Evolutionary conservation across 2,329 filamentous ascomycete genomes (phyloP), one percentile per base, ranked within the genome.

Genomic region (Oidium heveae): DNA sequence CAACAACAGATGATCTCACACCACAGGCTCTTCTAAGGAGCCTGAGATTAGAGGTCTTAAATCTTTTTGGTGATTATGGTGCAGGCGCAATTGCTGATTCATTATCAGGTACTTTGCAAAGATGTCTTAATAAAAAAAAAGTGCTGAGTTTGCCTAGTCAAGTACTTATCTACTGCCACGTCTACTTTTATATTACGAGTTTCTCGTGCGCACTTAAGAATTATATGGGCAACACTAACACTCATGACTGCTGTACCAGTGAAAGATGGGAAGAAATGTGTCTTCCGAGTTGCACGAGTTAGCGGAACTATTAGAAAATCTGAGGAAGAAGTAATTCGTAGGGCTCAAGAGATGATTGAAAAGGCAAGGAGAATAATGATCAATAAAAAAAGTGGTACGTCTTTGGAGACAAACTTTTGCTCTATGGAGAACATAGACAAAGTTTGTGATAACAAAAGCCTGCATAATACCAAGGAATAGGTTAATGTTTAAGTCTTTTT

Each of bases 281-380:
- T 89, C 1, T 84, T 94, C 58, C 79, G 82, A 49, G 87, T 98
- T 15, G 77, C 94, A 7, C 76, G 85, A 57, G 86, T 95, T 15
- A 91, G 85, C 59, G 91, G 89, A 16, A 98, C 91, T 2, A 94
- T 98, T 63, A 82, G 81, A 61, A 94, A 94, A 67, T 82, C 80
- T 2, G 88, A 96, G 67, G 81, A 94, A 65, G 88, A 94, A 67
- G 86, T 87, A 37, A 83, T 96, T 62, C 75, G 80, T 4, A 74
- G 85, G 57, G 85, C 86, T 44, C 80, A 83, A 60, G 71, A 74
- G 55, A 75, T 86, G 55, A 80, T 94, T 57, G 70, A 84, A 46
- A 75, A 78, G 33, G 79, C 82, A 54, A 76, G 59, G 75, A 63
- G 74, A 74, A 32, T 71, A 66, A 49, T 69, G 68, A 63, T 68